Evolutionary conservation across 1,284 basidiomycete genomes (phyloP).

Genomic region (Ustilago sp.): DNA sequence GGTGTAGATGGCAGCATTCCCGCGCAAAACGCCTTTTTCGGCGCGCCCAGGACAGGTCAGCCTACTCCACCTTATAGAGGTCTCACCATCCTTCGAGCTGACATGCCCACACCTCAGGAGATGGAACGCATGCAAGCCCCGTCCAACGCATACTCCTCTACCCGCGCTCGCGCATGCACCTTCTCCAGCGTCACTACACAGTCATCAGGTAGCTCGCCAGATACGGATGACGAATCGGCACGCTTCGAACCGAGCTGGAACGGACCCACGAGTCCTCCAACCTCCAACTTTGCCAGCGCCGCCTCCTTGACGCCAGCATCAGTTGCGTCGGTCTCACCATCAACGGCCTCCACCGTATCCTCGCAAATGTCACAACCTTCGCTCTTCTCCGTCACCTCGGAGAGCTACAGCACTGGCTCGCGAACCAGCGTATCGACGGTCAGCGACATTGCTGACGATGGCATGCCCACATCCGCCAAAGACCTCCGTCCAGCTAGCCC

Average conservation of each 20-base stretch:
- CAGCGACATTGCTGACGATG: conserved; percentile 40
- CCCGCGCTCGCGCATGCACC: conserved; percentile 37
- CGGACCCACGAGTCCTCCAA: conserved; percentile 7
- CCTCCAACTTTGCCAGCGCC: conserved; percentile 9
- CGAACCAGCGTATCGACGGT: conserved; percentile 46
- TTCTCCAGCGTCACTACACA: conserved; percentile 54
- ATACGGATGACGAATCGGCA: conserved; percentile 36
- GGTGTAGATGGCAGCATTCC: conserved; percentile 63
- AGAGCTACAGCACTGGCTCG: conserved; percentile 38
- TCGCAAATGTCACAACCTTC: conserved; percentile 48
- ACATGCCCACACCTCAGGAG: conserved; percentile 59
- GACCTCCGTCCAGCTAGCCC: conserved; percentile 4
- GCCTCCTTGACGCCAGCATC: conserved; percentile 17
- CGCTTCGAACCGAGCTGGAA: conserved; percentile 41
- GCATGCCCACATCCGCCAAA: conserved; percentile 11
- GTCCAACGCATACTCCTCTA: conserved; percentile 19
- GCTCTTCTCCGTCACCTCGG: conserved; percentile 47
- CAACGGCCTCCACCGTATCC: conserved; percentile 50
- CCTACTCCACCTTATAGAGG: conserved; percentile 63
- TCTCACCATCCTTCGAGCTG: conserved; percentile 66
- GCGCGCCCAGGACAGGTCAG: conserved; percentile 50
- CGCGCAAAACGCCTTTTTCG: conserved; percentile 64
- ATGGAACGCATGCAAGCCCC: conserved; percentile 33
- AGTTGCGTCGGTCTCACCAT: conserved; percentile 34
- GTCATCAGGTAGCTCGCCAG: conserved; percentile 43